These are phyloP conservation scores for Colletotrichum liriopes DNA, from an alignment of 2,329 filamentous ascomycete species.

Conservation along the genomic window DNA sequence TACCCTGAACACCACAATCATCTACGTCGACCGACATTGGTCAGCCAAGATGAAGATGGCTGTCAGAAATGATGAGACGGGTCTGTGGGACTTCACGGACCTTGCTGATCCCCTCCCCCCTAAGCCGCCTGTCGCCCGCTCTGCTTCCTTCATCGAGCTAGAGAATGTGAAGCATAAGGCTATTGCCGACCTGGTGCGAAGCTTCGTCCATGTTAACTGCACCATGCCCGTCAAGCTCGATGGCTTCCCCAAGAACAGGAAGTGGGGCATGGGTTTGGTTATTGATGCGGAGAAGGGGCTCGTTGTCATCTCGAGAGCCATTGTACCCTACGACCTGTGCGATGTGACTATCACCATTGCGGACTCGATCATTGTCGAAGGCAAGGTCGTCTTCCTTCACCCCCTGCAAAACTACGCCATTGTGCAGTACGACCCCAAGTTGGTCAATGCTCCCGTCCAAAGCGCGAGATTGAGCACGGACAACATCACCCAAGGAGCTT, in stretches of 20 bases:
- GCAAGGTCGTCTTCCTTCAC: slow-evolving; percentile 95
- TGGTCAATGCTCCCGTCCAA: slow-evolving; percentile 95
- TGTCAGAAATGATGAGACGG: slow-evolving; percentile 89
- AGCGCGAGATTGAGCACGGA: slow-evolving; percentile 87
- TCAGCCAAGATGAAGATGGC: slow-evolving; percentile 94
- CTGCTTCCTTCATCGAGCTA: slow-evolving; percentile 92
- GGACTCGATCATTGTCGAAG: slow-evolving; percentile 94
- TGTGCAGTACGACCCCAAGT: slow-evolving; percentile 91
- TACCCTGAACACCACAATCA: slow-evolving; percentile 92
- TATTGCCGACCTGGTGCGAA: slow-evolving; percentile 93
- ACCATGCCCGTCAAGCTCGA: slow-evolving; percentile 97
- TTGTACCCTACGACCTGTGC: slow-evolving; percentile 96
- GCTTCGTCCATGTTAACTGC: slow-evolving; percentile 94
- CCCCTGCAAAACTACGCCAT: slow-evolving; percentile 97
- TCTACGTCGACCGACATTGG: slow-evolving; percentile 97
- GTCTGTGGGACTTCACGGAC: slow-evolving; percentile 95
- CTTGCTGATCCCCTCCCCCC: slow-evolving; percentile 86
- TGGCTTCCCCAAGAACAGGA: slow-evolving; percentile 95
- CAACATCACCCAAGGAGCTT: slow-evolving; percentile 91
- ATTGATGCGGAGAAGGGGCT: slow-evolving; percentile 97
- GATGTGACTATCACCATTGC: slow-evolving; percentile 97
- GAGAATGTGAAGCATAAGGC: slow-evolving; percentile 90
- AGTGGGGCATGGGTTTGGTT: slow-evolving; percentile 97
- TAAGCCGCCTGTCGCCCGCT: slow-evolving; percentile 78
- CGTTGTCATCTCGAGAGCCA: slow-evolving; percentile 93